Base-by-base conservation (phyloP, 495 filamentous ascomycete species). In the Penicillium cinerascens region DNA sequence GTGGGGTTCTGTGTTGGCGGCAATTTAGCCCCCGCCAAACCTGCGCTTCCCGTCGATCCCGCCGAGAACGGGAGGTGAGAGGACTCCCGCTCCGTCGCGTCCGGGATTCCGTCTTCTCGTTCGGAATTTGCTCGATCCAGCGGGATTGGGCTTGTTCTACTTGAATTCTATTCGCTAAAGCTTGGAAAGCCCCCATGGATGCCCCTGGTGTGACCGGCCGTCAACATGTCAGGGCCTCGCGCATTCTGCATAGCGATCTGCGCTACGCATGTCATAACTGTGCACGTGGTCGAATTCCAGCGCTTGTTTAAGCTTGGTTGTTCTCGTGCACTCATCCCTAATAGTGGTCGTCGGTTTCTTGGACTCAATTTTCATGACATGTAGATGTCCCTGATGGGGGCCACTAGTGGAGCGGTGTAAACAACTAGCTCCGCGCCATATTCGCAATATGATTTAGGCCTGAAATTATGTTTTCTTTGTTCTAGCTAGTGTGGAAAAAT, bases 1-100 rank as follows among this genome's bases (percentile, higher is more conserved):
- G 66, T 58, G 61, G 64, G 68, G 55, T 51, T 23, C 20, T 60
- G 61, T 55, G 58, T 56, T 71, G 66, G 66, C 68, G 57, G 58
- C 58, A 61, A 63, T 63, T 57, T 63, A 53, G 54, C 54, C 54
- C 60, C 57, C 57, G 57, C 60, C 60, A 60, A 33, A 50, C 47
- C 38, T 44, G 48, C 44, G 46, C 23, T 48, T 55, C 52, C 40
- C 42, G 51, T 52, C 44, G 49, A 52, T 47, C 59, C 20, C 29
- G 44, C 38, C 51, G 42, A 26, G 42, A 50, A 50, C 47, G 47
- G 47, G 40, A 40, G 41, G 16, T 29, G 43, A 23, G 43, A 9
- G 10, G 3, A 4, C 17, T n/a, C 4, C 25, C 35, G 13, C 29
- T 13, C 29, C 29, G 10, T 13, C 29, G 26, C 26, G 26, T 10